Evolutionary conservation across 2,329 filamentous ascomycete genomes (phyloP).

Genomic region (Aspergillus amoenus): DNA sequence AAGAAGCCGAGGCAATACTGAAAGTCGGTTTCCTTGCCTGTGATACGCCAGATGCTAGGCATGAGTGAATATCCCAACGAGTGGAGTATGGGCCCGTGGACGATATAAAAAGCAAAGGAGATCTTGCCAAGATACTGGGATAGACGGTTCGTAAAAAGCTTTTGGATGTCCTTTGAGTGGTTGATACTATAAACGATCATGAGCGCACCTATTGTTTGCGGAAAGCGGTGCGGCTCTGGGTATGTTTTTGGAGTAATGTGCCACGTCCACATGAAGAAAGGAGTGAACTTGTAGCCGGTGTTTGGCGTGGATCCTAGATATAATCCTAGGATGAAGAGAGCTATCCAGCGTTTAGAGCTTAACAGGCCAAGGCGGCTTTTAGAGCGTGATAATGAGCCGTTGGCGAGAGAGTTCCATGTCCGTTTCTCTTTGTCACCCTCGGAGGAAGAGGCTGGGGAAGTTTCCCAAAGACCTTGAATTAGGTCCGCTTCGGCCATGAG

Average conservation of each 20-base stretch:
- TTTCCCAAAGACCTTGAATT: conserved; percentile 39
- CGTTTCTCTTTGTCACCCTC: conserved; percentile 23
- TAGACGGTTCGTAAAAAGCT: conserved; percentile 40
- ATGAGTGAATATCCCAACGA: conserved; percentile 45
- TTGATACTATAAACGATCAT: conserved; percentile 45
- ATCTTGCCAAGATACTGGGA: conserved; percentile 50
- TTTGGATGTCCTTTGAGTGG: conserved; percentile 41
- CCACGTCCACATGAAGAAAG: conserved; percentile 43
- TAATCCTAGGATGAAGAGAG: conserved; percentile 40
- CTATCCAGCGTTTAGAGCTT: conserved; percentile 36
- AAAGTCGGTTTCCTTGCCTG: conserved; percentile 39
- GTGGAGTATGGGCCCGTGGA: conserved; percentile 47
- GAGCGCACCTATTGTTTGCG: conserved; percentile 43
- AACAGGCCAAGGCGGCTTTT: conserved; percentile 19
- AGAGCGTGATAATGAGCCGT: background rate
- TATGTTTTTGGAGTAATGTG: conserved; percentile 41
- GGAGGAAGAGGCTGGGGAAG: conserved; percentile 14
- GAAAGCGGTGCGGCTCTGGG: conserved; percentile 45
- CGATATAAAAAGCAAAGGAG: conserved; percentile 49
- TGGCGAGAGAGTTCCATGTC: conserved; percentile 10
- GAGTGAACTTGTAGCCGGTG: conserved; percentile 39
- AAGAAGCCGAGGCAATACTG: conserved; percentile 42
- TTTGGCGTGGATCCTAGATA: conserved; percentile 46
- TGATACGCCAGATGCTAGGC: conserved; percentile 41
- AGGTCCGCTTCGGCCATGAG: conserved; percentile 45